Evolutionary conservation across 164 flowering plant species (phyloP).

Genomic region (Berberis thunbergii): DNA sequence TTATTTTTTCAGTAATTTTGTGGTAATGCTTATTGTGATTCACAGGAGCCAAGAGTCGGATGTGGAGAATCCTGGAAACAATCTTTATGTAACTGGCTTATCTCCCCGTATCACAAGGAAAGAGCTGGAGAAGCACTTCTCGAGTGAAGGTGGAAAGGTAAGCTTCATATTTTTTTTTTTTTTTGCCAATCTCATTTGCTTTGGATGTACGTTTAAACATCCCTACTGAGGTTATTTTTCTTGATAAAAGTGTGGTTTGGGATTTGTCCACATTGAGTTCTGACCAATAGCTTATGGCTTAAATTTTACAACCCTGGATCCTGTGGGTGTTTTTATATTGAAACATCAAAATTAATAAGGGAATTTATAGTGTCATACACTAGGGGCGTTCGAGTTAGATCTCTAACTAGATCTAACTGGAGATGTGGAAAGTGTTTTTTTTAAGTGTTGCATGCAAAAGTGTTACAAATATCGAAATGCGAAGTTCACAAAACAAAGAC

Average conservation of each 20-base stretch:
- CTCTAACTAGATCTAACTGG: neutral
- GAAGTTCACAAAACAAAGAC: too few relatives aligned
- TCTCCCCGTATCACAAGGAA: slow-evolving; percentile 68
- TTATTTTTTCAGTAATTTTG: neutral
- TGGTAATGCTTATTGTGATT: neutral
- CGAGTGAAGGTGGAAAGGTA: slow-evolving; percentile 71
- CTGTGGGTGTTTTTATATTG: neutral
- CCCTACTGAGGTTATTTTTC: neutral
- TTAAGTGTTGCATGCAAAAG: neutral
- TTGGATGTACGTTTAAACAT: neutral
- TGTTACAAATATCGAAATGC: too few relatives aligned
- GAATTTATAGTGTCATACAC: neutral
- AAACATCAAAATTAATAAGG: neutral
- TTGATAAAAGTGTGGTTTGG: neutral
- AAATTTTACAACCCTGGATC: neutral
- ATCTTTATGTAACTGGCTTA: slow-evolving; percentile 84
- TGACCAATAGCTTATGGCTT: neutral
- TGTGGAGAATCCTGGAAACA: slow-evolving; percentile 90
- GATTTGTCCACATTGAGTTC: neutral
- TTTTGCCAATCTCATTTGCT: neutral
- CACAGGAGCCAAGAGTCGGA: slow-evolving; percentile 56
- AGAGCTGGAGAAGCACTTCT: slow-evolving; percentile 78
- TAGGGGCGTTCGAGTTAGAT: neutral
- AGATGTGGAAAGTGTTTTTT: neutral
- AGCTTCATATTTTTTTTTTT: neutral